Base-by-base conservation (phyloP, 495 filamentous ascomycete genomes). In the Cladorrhinum samala region DNA sequence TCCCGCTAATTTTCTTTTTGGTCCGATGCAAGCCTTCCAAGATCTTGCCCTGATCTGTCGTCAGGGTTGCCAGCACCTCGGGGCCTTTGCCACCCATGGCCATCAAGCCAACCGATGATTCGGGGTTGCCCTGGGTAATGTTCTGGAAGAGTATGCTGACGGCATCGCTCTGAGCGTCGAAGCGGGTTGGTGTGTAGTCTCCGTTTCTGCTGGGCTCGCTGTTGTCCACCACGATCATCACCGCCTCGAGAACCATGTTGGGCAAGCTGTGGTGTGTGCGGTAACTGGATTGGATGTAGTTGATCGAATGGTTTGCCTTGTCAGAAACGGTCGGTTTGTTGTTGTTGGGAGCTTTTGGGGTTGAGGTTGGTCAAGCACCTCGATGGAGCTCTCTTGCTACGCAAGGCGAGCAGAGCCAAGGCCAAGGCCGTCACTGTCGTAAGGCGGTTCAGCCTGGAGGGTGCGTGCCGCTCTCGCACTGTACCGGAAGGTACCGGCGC, bases 41-140 rank as follows among this genome's bases (percentile, higher is more conserved):
- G 55, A 99, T 89, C 72, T 94, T 91, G 63, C 93, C 94, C 61
- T 92, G 87, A 66, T 97, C 92, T 42, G 88, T 87, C 45, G 93
- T 97, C 68, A 97, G 79, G 18, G 94, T 99, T 21, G 93, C 92
- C 37, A 97, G 79, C 52, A 97, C 91, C 73, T 99, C 94, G 39
- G 93, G 93, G 11, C 91, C 90, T 63, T 91, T 92, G 61, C 93
- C 93, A 53, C 89, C 93, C 91, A 97, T 96, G 70, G 88, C 96
- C 91, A 99, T 95, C 46, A 99, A 78, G 54, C 93, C 93, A 50
- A 97, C 94, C 19, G 90, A 92, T 11, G 91, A 96, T 73, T 99
- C 93, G 19, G 93, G 87, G 70, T 99, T 95, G 68, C 82, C 87
- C 72, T 89, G 83, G 57, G 91, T 95, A 72, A 97, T 95, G 62